Evolutionary conservation across 345 rosid genomes (phyloP).

Genomic region (Iberis pinnata): DNA sequence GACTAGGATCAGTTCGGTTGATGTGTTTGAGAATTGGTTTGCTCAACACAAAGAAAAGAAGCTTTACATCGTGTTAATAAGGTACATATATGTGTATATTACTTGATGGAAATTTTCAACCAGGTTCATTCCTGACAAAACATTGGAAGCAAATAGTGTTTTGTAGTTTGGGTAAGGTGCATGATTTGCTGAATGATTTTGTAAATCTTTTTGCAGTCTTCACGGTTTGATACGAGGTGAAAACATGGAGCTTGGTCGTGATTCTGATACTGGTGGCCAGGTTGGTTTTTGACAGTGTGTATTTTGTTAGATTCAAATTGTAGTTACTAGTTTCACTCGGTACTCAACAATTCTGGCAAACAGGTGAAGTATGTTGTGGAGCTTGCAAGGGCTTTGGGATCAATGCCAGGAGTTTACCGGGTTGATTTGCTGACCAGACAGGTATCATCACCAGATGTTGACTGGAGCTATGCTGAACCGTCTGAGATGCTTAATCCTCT

Average conservation of each 20-base stretch:
- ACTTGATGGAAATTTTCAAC: background rate
- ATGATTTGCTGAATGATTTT: too few species aligned
- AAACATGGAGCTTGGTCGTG: slow-evolving; percentile 86
- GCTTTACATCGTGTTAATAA: slow-evolving; percentile 72
- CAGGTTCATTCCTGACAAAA: too few species aligned
- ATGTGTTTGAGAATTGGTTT: slow-evolving; percentile 64
- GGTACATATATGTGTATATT: slow-evolving; percentile 40
- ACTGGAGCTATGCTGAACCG: slow-evolving; percentile 65
- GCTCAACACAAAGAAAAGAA: slow-evolving; percentile 62
- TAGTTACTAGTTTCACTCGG: too few species aligned
- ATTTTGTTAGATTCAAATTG: too few species aligned
- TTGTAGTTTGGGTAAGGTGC: too few species aligned
- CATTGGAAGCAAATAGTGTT: too few species aligned
- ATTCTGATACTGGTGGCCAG: slow-evolving; percentile 89
- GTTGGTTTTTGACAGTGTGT: slow-evolving; percentile 30
- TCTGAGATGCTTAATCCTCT: slow-evolving; percentile 58
- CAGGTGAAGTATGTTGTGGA: slow-evolving; percentile 87
- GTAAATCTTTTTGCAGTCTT: slow-evolving; percentile 47
- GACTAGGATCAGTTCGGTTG: slow-evolving; percentile 56
- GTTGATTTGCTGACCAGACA: slow-evolving; percentile 81
- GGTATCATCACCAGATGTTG: slow-evolving; percentile 62
- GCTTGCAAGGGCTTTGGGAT: slow-evolving; percentile 77
- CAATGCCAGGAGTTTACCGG: slow-evolving; percentile 75
- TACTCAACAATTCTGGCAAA: too few species aligned
- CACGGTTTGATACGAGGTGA: slow-evolving; percentile 79